Evolutionary conservation across 1,139 yeast genomes (phyloP).

Genomic region (Saccharomyces hybrid): DNA sequence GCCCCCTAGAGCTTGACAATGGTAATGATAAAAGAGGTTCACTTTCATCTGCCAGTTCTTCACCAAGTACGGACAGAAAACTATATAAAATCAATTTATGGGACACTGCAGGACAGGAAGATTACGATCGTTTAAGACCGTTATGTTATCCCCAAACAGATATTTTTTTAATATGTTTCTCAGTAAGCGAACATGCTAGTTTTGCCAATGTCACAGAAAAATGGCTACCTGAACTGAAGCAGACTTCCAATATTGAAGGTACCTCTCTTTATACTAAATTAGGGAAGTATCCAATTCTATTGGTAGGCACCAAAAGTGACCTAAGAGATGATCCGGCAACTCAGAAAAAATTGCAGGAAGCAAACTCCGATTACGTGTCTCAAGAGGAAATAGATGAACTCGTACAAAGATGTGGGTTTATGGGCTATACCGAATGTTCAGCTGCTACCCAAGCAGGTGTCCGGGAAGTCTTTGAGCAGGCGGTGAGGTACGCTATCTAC

Average conservation of each 20-base stretch:
- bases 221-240: slow-evolving; percentile 87
- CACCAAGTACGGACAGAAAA: slow-evolving; percentile 35
- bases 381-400: slow-evolving; percentile 56
- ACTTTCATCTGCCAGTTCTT: not conserved
- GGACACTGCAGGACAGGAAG: slow-evolving; percentile 99
- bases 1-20: slow-evolving; percentile 83
- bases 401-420: slow-evolving; percentile 68
- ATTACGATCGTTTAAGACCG: slow-evolving; percentile 86
- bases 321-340: slow-evolving; percentile 75
- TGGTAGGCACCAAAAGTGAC: slow-evolving; percentile 85
- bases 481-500: slow-evolving; percentile 62
- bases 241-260: slow-evolving; percentile 65
- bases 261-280: slow-evolving; percentile 16
- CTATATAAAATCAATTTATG: slow-evolving; percentile 72
- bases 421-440: slow-evolving; percentile 78
- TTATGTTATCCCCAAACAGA: slow-evolving; percentile 90
- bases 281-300: slow-evolving; percentile 51
- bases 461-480: slow-evolving; percentile 73
- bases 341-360: slow-evolving; percentile 60
- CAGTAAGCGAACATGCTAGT: slow-evolving; percentile 75
- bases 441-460: slow-evolving; percentile 90
- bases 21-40: slow-evolving; percentile 43
- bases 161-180: slow-evolving; percentile 79
- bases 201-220: slow-evolving; percentile 65
- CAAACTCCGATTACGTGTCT: slow-evolving; percentile 56